phyloP scores from a whole-genome alignment of 768 basidiomycete species.

The Crepidotus variabilis region DNA sequence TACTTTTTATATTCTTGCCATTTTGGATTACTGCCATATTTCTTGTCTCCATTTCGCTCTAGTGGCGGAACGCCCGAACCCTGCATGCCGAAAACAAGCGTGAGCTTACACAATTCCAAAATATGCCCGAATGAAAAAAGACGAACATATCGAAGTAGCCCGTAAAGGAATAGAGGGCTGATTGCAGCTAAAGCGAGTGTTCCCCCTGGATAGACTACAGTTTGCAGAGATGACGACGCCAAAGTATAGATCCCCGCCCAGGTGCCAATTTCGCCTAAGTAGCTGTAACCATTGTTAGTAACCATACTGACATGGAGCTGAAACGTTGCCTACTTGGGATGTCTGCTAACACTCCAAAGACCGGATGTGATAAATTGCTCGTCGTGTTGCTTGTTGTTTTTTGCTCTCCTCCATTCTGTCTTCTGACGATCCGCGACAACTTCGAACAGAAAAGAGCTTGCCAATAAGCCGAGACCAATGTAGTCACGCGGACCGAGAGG shows the following conservation, averaged over 20 bases:
- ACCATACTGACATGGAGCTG: too few species aligned
- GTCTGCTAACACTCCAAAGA: constrained; percentile 63
- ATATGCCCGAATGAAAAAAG: neutral
- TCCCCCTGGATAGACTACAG: constrained; percentile 39
- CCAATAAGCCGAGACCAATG: constrained; percentile 48
- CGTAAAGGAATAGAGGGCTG: constrained; percentile 64
- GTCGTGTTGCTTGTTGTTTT: constrained; percentile 60
- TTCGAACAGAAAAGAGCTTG: constrained; percentile 56
- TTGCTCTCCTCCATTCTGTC: constrained; percentile 52
- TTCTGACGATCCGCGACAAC: constrained; percentile 66
- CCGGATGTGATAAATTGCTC: constrained; percentile 68
- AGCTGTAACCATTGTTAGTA: too few species aligned
- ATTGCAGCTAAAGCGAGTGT: constrained; percentile 42
- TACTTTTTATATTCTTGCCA: constrained; percentile 61
- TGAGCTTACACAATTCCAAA: neutral
- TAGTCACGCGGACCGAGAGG: constrained; percentile 53
- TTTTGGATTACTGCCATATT: constrained; percentile 47
- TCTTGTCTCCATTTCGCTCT: constrained; percentile 54
- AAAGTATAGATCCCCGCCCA: constrained; percentile 67
- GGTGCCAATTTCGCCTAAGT: constrained; percentile 68
- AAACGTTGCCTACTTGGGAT: constrained; percentile 60
- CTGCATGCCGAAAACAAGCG: constrained; percentile 22
- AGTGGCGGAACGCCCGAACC: constrained; percentile 70
- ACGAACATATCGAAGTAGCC: constrained; percentile 50
- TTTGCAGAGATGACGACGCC: constrained; percentile 45